phyloP scores from a whole-genome alignment of 2,329 filamentous ascomycete genomes.

The Monosporascus sp. region DNA sequence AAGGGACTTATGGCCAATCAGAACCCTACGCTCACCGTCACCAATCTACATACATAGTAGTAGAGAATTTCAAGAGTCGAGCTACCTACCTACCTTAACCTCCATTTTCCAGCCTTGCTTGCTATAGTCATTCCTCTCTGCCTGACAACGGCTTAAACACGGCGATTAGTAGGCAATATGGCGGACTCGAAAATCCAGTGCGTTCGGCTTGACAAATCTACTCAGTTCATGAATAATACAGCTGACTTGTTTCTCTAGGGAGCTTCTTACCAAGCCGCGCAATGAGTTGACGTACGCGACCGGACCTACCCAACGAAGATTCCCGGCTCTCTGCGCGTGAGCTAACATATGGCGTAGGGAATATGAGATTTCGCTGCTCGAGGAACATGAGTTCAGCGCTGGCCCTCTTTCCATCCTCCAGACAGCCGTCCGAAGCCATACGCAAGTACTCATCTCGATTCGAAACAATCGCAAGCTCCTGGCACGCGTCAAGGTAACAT shows the following conservation, averaged over 20 bases:
- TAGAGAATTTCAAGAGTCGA: too few species aligned
- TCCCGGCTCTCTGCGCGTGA: neutral
- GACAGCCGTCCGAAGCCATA: conserved; percentile 90
- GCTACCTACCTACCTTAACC: neutral
- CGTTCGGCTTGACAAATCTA: conserved; percentile 17
- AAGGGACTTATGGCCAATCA: too few species aligned
- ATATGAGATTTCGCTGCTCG: conserved; percentile 54
- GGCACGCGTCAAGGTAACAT: conserved; percentile 71
- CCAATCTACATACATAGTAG: too few species aligned
- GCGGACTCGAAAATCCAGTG: conserved; percentile 62
- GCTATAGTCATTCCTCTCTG: neutral
- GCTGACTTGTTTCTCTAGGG: conserved; percentile 48
- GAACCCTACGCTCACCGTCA: too few species aligned
- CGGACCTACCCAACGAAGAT: conserved; percentile 4
- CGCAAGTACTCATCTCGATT: conserved; percentile 93
- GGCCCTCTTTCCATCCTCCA: conserved; percentile 90
- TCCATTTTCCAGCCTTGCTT: conserved; percentile 11
- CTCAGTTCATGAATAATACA: conserved; percentile 3
- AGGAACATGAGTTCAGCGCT: conserved; percentile 74
- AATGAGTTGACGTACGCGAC: conserved; percentile 79
- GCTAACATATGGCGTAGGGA: conserved; percentile 32
- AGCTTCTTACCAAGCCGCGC: conserved; percentile 83
- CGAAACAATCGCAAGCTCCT: conserved; percentile 98
- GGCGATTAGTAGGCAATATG: conserved; percentile 14
- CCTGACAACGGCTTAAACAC: neutral